Base-by-base conservation (phyloP, 305 asterid species). In the Rubia balearica region DNA sequence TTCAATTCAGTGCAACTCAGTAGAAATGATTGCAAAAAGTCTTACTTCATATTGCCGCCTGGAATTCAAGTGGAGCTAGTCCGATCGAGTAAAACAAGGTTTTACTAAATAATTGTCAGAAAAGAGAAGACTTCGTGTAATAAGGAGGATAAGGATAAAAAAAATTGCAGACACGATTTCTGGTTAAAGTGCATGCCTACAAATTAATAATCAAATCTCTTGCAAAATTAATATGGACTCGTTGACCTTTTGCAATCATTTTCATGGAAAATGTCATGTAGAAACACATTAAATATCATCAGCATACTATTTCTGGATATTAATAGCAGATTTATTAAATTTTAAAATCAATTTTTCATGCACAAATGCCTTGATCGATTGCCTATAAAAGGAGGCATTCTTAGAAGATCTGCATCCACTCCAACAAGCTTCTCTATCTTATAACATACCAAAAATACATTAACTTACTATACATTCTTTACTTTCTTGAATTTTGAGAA, bases 161-260 rank as follows among this genome's bases (percentile, higher is more conserved):
- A 42, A 30, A 42, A 42, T 42, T 6, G 46, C 46, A 42, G n/a
- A 49, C 56, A 49, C 56, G 56, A 49, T 49, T 49, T 49, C 56
- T 49, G 0, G n/a, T 11, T 49, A 42, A 42, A 42, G 46, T 42
- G 46, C 46, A 42, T 42, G 7, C 46, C 46, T 42, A 42, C 46
- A 42, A 42, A 42, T 6, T 11, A 42, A 42, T 42, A 6, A 42
- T 42, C 46, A 42, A 42, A 42, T 66, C 9, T n/a, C 30, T 10
- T 61, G 43, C 30, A 61, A 42, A 42, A 42, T 4, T 60, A 16
- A 11, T 11, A 57, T 57, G 14, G 1, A 21, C 24, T 11, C 42
- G 70, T 56, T 68, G 72, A 68, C 71, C 53, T 68, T 49, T 68
- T 68, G 46, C 27, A 48, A 19, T 68, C 62, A 30, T 49, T 68